Percentiles rank a stretch among this genome's conserved stretches.
phyloP scores from a whole-genome alignment of 169 alveolate species.

The Plasmodium coatneyi region DNA sequence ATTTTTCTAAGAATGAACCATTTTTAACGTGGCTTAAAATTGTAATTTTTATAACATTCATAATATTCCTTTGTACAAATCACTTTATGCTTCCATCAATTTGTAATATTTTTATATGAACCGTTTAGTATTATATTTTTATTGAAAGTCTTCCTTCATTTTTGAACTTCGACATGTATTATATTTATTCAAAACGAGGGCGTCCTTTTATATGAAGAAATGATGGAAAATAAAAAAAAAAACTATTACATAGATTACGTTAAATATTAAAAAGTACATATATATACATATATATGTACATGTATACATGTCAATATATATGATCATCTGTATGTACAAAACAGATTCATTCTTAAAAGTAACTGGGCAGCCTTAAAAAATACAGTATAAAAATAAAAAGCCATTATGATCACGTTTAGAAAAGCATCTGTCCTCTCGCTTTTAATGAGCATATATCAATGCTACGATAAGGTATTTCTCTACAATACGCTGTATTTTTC shows the following conservation, averaged over 20 bases:
- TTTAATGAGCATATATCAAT: neutral
- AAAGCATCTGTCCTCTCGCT: neutral
- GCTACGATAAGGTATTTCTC: neutral
- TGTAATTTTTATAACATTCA: neutral
- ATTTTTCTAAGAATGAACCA: neutral
- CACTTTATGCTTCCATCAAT: neutral
- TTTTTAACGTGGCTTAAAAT: too few species aligned
- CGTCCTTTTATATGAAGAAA: neutral
- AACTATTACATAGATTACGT: neutral
- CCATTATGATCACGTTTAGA: neutral
- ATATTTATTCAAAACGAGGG: neutral
- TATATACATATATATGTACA: neutral
- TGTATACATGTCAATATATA: too few species aligned
- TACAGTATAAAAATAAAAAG: neutral
- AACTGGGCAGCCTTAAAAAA: neutral
- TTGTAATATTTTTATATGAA: neutral
- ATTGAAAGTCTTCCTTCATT: neutral
- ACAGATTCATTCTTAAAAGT: neutral
- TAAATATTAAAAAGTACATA: too few species aligned
- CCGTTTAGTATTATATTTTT: neutral
- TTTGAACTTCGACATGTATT: neutral
- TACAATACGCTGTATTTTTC: neutral
- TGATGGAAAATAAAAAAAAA: neutral
- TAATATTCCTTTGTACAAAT: neutral
- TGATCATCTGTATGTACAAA: neutral